Evolutionary conservation across 2,329 filamentous ascomycete species (phyloP), one percentile per base, ranked within the genome.

Genomic region (Orbilia brochopaga): DNA sequence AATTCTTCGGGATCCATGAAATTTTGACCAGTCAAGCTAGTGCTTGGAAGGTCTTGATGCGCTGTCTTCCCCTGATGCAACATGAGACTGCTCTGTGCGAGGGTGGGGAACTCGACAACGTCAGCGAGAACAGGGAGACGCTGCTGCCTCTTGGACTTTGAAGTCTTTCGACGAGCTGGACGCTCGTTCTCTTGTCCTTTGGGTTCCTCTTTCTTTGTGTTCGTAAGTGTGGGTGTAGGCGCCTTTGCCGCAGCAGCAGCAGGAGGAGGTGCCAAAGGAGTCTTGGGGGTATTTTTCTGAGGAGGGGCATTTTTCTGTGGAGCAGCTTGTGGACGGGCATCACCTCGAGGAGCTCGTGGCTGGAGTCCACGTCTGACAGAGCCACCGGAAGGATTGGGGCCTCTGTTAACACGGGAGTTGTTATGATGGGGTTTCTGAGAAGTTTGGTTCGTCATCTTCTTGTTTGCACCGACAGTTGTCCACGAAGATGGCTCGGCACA

Each of bases 31-130:
- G 40, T 6, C 5, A 17, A 3, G 15, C 3, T 4, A 3, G 13
- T 15, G 40, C 40, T n/a, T n/a, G n/a, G n/a, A n/a, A n/a, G 40
- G 13, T 15, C 40, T 5, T 44, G 40, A 15, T 13, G 17, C 40
- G 5, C 17, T 5, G 40, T 15, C 40, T 17, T 48, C 4, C 17
- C 17, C 44, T 23, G 15, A 5, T 48, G 44, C 2, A 48, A 11
- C 44, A 48, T 21, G n/a, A 19, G 2, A 11, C 35, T 67, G 46
- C 50, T 55, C 10, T 53, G 21, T 15, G 32, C 59, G 5, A 70
- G 32, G 10, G 35, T 70, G 11, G 66, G 66, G 37, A 70, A 70
- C 27, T 70, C 66, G n/a, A 54, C 51, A 32, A 59, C 37, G 2
- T 59, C 58, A 17, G 50, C 40, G 21, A 70, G 48, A 11, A 24